These are phyloP conservation scores for Pinus taeda DNA, from an alignment of 75 land plant genomes.

Conservation along the genomic window DNA sequence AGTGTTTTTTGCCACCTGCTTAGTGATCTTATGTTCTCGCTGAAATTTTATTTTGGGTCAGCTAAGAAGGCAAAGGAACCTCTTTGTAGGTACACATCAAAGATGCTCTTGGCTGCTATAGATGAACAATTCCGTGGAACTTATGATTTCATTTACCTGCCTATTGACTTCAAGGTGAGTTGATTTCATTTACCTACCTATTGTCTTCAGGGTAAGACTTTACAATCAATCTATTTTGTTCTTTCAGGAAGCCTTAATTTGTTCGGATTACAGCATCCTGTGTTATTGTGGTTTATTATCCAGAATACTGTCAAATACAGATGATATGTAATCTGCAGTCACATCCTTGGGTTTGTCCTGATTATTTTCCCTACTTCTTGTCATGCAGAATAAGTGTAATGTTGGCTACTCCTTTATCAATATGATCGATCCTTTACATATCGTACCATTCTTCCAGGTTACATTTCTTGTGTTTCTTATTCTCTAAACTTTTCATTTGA, in stretches of 20 bases:
- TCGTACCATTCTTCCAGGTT: slow-evolving; percentile 84
- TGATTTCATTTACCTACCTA: slow-evolving; percentile 75
- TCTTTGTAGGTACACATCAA: slow-evolving; percentile 79
- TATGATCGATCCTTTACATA: slow-evolving; percentile 68
- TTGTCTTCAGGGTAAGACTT: slow-evolving; percentile 73
- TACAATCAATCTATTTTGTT: slow-evolving; percentile 1
- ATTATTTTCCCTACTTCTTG: background rate
- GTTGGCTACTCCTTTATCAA: slow-evolving; percentile 98
- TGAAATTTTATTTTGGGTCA: background rate
- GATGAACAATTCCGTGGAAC: slow-evolving; percentile 86
- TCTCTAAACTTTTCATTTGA: background rate
- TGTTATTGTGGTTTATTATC: background rate
- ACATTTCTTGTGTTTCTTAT: slow-evolving; percentile 6
- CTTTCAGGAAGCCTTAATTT: background rate
- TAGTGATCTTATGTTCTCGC: background rate
- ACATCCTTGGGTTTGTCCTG: background rate
- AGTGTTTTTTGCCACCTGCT: background rate
- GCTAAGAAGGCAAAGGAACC: background rate
- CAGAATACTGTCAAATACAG: background rate
- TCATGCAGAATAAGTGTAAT: slow-evolving; percentile 89
- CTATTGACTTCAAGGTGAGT: slow-evolving; percentile 62
- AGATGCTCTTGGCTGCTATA: slow-evolving; percentile 93
- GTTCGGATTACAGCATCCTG: background rate
- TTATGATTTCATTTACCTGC: slow-evolving; percentile 61
- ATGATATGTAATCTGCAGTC: background rate